phyloP scores from a whole-genome alignment of 305 asterid genomes.

The Nicotiana rustica region DNA sequence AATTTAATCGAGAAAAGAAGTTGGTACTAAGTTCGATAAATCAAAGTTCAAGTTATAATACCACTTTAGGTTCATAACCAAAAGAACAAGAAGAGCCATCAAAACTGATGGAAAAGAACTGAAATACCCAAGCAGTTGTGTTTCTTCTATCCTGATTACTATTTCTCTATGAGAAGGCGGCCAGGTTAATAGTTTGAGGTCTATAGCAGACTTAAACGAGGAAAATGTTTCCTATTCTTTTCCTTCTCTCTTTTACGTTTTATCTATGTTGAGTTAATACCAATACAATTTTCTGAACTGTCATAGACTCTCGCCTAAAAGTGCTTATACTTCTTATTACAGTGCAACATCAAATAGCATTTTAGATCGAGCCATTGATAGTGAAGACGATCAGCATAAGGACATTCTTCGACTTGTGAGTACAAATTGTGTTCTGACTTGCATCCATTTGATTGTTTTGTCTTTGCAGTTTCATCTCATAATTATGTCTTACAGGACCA shows the following conservation, averaged over 20 bases:
- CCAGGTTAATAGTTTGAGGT: conserved; percentile 18
- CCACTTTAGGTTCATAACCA: background rate
- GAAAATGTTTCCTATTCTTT: conserved; percentile 10
- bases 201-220: background rate
- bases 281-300: conserved; percentile 5
- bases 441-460: conserved; percentile 8
- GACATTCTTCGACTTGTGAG: conserved; percentile 84
- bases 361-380: conserved; percentile 77
- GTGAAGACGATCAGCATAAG: conserved; percentile 71
- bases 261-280: background rate
- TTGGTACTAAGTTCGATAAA: background rate
- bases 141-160: background rate
- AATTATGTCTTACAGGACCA: conserved; percentile 54
- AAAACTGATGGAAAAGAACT: background rate
- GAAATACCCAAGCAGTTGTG: background rate
- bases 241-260: background rate
- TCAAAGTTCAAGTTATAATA: conserved; percentile 10
- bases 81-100: background rate
- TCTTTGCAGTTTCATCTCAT: conserved; percentile 12
- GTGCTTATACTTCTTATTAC: conserved; percentile 36
- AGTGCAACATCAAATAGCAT: conserved; percentile 85
- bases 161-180: background rate
- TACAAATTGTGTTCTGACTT: background rate
- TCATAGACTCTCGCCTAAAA: background rate
- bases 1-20: background rate